Evolutionary conservation across 495 filamentous ascomycete genomes (phyloP).

Genomic region (Neurospora discreta): DNA sequence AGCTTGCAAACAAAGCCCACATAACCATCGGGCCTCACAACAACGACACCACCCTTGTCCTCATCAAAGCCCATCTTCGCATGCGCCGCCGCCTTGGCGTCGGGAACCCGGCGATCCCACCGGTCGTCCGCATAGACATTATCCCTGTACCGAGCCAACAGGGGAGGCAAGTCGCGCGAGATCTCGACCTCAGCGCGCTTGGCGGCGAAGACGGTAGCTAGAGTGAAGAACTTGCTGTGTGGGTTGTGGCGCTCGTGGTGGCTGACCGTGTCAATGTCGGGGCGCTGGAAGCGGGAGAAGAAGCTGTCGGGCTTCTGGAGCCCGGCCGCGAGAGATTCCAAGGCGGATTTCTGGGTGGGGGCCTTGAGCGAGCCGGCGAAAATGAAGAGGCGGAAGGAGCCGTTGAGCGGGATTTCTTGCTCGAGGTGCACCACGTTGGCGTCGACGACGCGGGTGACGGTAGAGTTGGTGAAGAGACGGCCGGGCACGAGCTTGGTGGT

Average conservation of each 20-base stretch:
- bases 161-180: slow-evolving; percentile 47
- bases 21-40: slow-evolving; percentile 80
- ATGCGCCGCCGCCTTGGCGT: slow-evolving; percentile 64
- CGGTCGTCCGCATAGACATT: slow-evolving; percentile 83
- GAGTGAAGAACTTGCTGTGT: slow-evolving; percentile 67
- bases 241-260: slow-evolving; percentile 77
- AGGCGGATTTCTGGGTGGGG: slow-evolving; percentile 41
- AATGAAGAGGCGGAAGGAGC: slow-evolving; percentile 75
- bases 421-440: slow-evolving; percentile 80
- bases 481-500: slow-evolving; percentile 54
- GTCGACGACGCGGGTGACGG: slow-evolving; percentile 74
- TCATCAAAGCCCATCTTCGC: slow-evolving; percentile 74
- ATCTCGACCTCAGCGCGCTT: slow-evolving; percentile 55
- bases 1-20: slow-evolving; percentile 64
- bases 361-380: slow-evolving; percentile 58
- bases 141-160: slow-evolving; percentile 63
- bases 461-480: slow-evolving; percentile 59
- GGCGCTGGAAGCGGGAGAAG: slow-evolving; percentile 49
- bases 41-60: slow-evolving; percentile 63
- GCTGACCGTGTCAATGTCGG: slow-evolving; percentile 51
- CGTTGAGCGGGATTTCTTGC: slow-evolving; percentile 79
- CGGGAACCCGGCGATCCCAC: slow-evolving; percentile 57
- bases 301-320: slow-evolving; percentile 57
- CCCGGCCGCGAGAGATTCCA: slow-evolving; percentile 55
- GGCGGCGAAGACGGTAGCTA: slow-evolving; percentile 61